Evolutionary conservation across 805 yeast genomes (phyloP).

Genomic region (Pichia ethanolica): DNA sequence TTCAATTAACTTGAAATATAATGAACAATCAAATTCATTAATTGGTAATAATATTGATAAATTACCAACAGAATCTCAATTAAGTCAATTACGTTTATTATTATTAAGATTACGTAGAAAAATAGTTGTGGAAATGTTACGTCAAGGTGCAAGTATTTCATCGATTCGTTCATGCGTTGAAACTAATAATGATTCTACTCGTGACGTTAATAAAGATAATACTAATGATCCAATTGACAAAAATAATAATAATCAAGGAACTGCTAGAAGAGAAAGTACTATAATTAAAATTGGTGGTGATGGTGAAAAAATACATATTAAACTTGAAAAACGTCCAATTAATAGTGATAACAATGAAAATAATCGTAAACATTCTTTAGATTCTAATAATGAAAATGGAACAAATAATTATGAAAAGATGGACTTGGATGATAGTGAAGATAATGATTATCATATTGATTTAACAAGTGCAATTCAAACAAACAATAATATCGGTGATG

Average conservation of each 20-base stretch:
- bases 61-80: background rate
- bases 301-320: constrained; percentile 9
- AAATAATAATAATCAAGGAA: background rate
- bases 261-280: constrained; percentile 3
- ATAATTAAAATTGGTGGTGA: constrained; percentile 11
- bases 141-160: background rate
- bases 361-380: background rate
- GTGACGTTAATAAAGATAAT: too few species aligned
- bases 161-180: background rate
- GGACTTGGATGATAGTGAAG: background rate
- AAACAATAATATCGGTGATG: constrained; percentile 1
- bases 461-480: constrained; percentile 2
- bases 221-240: background rate
- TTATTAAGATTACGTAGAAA: background rate
- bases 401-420: background rate
- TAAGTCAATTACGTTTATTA: background rate
- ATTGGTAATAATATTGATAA: background rate
- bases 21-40: background rate
- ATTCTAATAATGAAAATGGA: background rate
- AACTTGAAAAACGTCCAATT: constrained; percentile 8
- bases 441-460: constrained; percentile 11
- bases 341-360: constrained; percentile 4
- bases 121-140: background rate
- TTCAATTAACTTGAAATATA: background rate
- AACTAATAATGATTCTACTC: background rate